A percentile compares a stretch with the other conserved stretches of the same genome.
Conservation (phyloP, 2,329 filamentous ascomycete genomes). For the Pseudogymnoascus sp. region DNA sequence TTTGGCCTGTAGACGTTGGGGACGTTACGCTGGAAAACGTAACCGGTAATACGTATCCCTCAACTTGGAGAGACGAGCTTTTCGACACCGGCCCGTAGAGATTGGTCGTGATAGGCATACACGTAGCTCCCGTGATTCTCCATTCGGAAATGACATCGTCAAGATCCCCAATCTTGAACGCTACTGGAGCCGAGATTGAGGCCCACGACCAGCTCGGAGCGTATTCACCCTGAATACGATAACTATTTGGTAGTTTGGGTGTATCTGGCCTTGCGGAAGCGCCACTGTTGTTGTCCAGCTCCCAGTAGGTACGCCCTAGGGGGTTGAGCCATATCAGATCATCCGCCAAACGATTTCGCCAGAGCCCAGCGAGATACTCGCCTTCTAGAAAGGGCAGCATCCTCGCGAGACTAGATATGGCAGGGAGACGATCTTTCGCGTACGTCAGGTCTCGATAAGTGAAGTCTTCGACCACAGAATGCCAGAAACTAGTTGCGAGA, state of each 20-base stretch:
- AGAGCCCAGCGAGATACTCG: slow-evolving; percentile 21
- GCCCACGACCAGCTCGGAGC: neutral
- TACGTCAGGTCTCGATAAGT: slow-evolving; percentile 20
- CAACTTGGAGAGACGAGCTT: neutral
- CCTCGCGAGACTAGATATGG: slow-evolving; percentile 24
- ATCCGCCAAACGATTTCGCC: slow-evolving; percentile 18
- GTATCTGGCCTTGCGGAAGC: neutral
- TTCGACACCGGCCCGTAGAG: neutral
- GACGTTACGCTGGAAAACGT: neutral
- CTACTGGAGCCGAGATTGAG: neutral
- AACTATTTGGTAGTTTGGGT: neutral
- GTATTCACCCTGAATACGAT: neutral
- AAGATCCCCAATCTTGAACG: neutral
- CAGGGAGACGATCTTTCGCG: slow-evolving; percentile 23
- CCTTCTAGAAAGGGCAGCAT: slow-evolving; percentile 8
- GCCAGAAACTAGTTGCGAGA: slow-evolving; percentile 9
- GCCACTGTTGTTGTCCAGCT: neutral
- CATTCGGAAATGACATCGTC: neutral
- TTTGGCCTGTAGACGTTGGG: neutral
- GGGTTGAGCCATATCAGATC: slow-evolving; percentile 16
- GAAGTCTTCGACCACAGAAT: slow-evolving; percentile 16
- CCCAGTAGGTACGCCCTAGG: neutral
- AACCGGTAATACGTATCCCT: neutral
- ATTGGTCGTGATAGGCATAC: neutral
- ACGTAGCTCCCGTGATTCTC: neutral